Percentiles rank a stretch among this genome's conserved stretches.
These are phyloP conservation scores for Porphyrellus cyaneotinctus DNA, from an alignment of 768 basidiomycete genomes.

Conservation along the genomic window DNA sequence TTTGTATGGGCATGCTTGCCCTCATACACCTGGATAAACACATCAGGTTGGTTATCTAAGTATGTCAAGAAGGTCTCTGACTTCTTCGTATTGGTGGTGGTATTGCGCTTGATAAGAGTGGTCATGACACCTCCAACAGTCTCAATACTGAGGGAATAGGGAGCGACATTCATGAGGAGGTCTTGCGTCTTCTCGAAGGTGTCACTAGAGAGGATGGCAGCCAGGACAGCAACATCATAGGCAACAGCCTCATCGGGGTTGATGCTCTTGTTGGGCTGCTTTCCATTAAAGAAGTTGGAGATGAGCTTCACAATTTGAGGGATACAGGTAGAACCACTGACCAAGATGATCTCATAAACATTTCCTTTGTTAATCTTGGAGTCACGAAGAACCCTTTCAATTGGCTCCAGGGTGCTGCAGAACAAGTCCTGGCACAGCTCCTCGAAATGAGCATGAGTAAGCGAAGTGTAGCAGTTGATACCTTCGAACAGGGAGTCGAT, in stretches of 20 bases:
- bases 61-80: slow-evolving; percentile 99
- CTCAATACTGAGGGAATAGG: slow-evolving; percentile 91
- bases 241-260: slow-evolving; percentile 99
- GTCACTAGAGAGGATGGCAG: slow-evolving; percentile 94
- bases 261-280: slow-evolving; percentile 98
- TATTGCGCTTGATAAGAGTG: slow-evolving; percentile 96
- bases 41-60: slow-evolving; percentile 98
- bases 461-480: slow-evolving; percentile 98
- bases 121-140: slow-evolving; percentile 99
- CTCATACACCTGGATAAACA: slow-evolving; percentile 97
- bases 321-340: slow-evolving; percentile 98
- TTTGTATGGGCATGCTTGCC: slow-evolving; percentile 98
- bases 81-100: slow-evolving; percentile 97
- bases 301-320: slow-evolving; percentile 97
- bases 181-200: too few relatives aligned
- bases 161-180: slow-evolving; percentile 90
- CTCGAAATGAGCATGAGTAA: too few relatives aligned
- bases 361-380: slow-evolving; percentile 96
- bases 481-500: slow-evolving; percentile 95
- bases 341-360: slow-evolving; percentile 96
- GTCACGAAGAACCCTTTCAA: slow-evolving; percentile 96
- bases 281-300: slow-evolving; percentile 97
- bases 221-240: slow-evolving; percentile 98
- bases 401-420: too few relatives aligned
- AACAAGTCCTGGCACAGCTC: slow-evolving; percentile 94